Base-by-base conservation (phyloP, 2,329 filamentous ascomycete species). In the Colletotrichum simmondsii region DNA sequence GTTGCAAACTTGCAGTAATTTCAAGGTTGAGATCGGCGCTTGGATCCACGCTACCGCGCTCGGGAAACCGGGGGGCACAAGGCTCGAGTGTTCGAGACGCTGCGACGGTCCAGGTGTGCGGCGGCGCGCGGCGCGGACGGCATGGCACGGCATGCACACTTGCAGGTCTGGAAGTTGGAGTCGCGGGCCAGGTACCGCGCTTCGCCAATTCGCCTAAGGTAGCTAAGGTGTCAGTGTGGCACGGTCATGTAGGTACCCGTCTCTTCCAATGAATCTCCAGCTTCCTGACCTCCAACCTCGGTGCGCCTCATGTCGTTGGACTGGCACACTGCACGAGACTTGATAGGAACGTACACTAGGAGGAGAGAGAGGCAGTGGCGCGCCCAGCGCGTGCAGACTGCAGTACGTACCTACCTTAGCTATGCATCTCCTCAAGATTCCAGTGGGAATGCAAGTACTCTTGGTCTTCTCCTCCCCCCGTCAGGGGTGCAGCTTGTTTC, bases 1-100 rank as follows among this genome's bases (percentile, higher is more conserved):
- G 16, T 46, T 46, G 42, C 42, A 46, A n/a, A 19, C 16, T n/a
- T 19, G 42, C 16, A 19, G 19, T n/a, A 46, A 46, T 46, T 62
- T 68, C 49, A 54, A 72, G 65, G 69, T 72, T 69, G 69, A 59
- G 69, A 72, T 72, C 69, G 58, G 65, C 65, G 69, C 65, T 69
- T 64, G 69, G 69, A 53, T 69, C 69, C 69, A 72, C 65, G 53
- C 65, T 58, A 59, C 65, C 65, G 69, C 59, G 53, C 65, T 69
- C 59, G 58, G 59, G 57, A 60, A 60, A 32, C 65, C 30, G 69
- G 58, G 58, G 49, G 42, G 14, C 5, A 16, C 37, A 42, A 42
- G 37, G 37, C 37, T 42, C 37, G 37, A 42, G 37, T 42, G 37
- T 54, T 71, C 68, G 64, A 67, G 57, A 61, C 68, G 53, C 68